phyloP scores from a whole-genome alignment of 2,329 filamentous ascomycete genomes.

The Sporothrix phasma region DNA sequence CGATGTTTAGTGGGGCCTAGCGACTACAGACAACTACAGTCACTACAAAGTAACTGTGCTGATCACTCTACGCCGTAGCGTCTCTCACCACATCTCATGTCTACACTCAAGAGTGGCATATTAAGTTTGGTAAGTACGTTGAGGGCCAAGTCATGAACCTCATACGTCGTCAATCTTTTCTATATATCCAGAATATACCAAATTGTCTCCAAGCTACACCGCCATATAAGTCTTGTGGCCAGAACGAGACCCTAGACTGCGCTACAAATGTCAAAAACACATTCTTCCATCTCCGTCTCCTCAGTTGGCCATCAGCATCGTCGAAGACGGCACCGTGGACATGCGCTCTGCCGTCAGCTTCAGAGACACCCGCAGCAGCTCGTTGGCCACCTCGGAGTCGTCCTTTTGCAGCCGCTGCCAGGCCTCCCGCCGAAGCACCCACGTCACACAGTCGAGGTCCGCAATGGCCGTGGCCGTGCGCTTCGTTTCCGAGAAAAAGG shows the following conservation, averaged over 20 bases:
- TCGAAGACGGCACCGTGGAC: constrained; percentile 28
- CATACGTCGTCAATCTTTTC: too few species aligned
- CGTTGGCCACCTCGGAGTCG: constrained; percentile 68
- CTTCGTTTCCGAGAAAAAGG: constrained; percentile 86
- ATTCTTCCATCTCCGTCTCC: not conserved
- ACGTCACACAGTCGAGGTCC: constrained; percentile 72
- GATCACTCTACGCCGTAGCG: too few species aligned
- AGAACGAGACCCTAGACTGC: too few species aligned
- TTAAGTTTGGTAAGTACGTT: too few species aligned
- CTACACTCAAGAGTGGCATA: too few species aligned
- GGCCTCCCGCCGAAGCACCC: constrained; percentile 62
- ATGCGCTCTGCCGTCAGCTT: constrained; percentile 93
- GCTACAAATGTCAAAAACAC: not conserved
- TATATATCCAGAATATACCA: not conserved
- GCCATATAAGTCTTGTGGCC: not conserved
- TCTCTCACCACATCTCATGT: too few species aligned
- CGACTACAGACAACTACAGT: not conserved
- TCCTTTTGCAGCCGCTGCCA: constrained; percentile 66
- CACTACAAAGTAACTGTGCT: not conserved
- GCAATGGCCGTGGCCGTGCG: constrained; percentile 79
- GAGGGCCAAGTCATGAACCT: too few species aligned
- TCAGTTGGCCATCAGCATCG: constrained; percentile 19
- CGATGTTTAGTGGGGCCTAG: not conserved
- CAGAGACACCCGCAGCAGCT: constrained; percentile 76
- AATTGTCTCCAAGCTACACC: not conserved